These are phyloP conservation scores for Ulota crispa DNA, from an alignment of 225 moss, liverwort and hornwort species.

Conservation along the genomic window DNA sequence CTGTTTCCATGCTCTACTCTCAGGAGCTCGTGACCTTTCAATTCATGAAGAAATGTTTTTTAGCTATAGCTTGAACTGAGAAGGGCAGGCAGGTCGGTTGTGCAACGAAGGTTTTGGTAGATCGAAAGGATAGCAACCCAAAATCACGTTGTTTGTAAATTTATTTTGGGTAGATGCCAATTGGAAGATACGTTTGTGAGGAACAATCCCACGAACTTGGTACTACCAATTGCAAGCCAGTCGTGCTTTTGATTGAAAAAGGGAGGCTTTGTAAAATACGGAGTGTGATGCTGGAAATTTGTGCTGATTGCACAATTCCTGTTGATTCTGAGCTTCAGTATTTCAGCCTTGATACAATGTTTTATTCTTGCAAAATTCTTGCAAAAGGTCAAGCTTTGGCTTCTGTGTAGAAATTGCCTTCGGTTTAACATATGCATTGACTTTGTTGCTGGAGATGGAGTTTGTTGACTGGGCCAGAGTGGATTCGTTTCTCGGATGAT, in stretches of 20 bases:
- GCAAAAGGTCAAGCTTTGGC: not conserved
- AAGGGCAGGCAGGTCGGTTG: conserved; percentile 8
- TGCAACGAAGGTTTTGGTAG: conserved; percentile 20
- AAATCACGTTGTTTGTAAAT: conserved; percentile 24
- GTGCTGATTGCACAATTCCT: conserved; percentile 26
- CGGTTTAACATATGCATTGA: not conserved
- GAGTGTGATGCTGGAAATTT: conserved; percentile 21
- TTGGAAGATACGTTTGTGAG: conserved; percentile 29
- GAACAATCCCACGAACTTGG: conserved; percentile 26
- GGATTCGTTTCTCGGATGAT: not conserved
- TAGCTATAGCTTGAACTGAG: conserved; percentile 17
- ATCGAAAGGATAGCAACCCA: conserved; percentile 9
- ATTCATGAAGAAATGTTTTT: conserved; percentile 18
- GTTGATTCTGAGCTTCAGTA: conserved; percentile 28
- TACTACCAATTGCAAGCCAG: conserved; percentile 12
- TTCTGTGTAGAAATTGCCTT: not conserved
- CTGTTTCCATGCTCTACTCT: conserved; percentile 5
- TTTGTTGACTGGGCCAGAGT: not conserved
- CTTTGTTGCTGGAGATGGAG: not conserved
- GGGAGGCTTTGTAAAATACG: conserved; percentile 30
- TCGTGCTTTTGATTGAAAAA: conserved; percentile 4
- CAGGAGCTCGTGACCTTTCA: not conserved
- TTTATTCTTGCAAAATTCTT: not conserved
- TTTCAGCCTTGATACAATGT: not conserved
- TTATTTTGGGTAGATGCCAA: conserved; percentile 20